Conservation (phyloP, 768 basidiomycete genomes). For the Candolleomyces efflorescens region DNA sequence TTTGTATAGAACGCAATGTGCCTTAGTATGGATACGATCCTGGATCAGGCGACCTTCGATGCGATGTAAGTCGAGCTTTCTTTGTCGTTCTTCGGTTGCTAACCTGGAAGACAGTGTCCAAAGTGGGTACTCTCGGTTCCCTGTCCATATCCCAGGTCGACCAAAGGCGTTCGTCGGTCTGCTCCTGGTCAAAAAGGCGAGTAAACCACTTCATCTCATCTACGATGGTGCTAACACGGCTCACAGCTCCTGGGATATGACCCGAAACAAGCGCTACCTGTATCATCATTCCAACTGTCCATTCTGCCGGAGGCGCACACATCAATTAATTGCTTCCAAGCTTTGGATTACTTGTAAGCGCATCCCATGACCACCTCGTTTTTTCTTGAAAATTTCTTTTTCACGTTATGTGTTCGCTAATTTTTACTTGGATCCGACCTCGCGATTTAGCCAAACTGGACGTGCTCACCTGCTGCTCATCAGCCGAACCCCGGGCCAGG, state of each 20-base stretch:
- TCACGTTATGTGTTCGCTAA: neutral
- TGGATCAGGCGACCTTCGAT: constrained; percentile 79
- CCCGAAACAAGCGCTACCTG: constrained; percentile 70
- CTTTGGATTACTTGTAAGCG: constrained; percentile 81
- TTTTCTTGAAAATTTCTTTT: too few species aligned
- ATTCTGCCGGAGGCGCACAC: constrained; percentile 89
- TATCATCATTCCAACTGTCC: constrained; percentile 71
- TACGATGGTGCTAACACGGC: neutral
- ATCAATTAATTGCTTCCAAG: constrained; percentile 91
- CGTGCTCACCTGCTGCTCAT: constrained; percentile 89
- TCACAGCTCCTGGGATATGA: too few species aligned
- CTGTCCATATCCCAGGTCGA: constrained; percentile 72
- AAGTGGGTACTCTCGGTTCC: constrained; percentile 90
- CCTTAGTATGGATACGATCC: constrained; percentile 67
- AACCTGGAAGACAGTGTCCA: constrained; percentile 36
- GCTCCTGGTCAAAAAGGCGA: constrained; percentile 79
- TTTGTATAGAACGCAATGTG: constrained; percentile 70
- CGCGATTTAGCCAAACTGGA: constrained; percentile 74
- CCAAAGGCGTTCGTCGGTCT: constrained; percentile 75
- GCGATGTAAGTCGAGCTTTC: constrained; percentile 43
- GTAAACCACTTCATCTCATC: neutral
- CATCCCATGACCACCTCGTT: too few species aligned
- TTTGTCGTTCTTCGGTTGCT: neutral
- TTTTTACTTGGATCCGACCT: neutral
- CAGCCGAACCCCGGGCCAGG: constrained; percentile 74